Evolutionary conservation across 2,329 filamentous ascomycete species (phyloP).

Genomic region (Paracoccidioides brasiliensis): DNA sequence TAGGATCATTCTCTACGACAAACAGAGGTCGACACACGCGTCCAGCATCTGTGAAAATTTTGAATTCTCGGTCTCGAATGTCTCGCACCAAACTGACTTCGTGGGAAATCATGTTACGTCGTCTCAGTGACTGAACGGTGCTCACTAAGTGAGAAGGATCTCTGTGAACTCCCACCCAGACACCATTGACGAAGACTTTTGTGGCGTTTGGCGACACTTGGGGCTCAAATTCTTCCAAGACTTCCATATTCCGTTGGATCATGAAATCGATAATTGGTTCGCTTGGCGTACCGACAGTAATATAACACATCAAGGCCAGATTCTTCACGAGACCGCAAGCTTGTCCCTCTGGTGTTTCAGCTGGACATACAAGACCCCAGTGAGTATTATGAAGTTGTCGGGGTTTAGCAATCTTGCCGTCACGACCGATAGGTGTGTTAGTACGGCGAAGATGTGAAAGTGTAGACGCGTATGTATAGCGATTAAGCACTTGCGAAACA

Average conservation of each 20-base stretch:
- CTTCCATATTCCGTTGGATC: conserved; percentile 89
- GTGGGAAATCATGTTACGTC: conserved; percentile 71
- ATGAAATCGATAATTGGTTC: conserved; percentile 90
- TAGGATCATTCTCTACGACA: conserved; percentile 74
- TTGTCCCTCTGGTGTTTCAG: conserved; percentile 95
- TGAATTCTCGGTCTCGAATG: conserved; percentile 94
- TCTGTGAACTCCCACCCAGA: conserved; percentile 91
- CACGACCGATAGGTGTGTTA: conserved; percentile 93
- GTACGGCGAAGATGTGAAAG: conserved; percentile 93
- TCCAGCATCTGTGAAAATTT: conserved; percentile 94
- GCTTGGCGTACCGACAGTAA: conserved; percentile 85
- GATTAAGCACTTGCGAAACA: conserved; percentile 94
- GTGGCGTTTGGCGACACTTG: conserved; percentile 78
- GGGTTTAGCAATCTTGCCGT: conserved; percentile 96
- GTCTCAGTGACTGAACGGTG: conserved; percentile 62
- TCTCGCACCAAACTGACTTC: conserved; percentile 93
- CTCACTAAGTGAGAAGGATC: conserved; percentile 76
- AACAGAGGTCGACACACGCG: conserved; percentile 89
- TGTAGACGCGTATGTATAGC: conserved; percentile 94
- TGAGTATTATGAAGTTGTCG: conserved; percentile 97
- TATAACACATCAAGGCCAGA: conserved; percentile 92
- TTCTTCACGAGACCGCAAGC: conserved; percentile 98
- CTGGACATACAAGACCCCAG: conserved; percentile 94
- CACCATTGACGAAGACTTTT: conserved; percentile 95
- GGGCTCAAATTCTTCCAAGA: conserved; percentile 88